A percentile compares a stretch with the other conserved stretches of the same genome.
Conservation (phyloP, 768 basidiomycete species). For the Boletus coccyginus region DNA sequence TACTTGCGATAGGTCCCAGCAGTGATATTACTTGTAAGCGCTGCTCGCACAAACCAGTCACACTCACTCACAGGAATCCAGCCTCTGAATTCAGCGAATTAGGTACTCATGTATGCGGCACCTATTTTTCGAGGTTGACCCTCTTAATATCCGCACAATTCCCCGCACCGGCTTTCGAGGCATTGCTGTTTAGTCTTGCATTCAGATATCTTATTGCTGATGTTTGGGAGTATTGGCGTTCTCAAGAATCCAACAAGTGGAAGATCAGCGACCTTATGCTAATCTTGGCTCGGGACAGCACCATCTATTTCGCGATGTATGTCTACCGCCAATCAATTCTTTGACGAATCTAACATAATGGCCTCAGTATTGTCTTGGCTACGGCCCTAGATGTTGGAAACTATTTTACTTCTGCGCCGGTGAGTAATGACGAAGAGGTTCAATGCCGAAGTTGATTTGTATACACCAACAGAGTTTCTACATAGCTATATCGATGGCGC, state of each 20-base stretch:
- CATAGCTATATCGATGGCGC: conserved; percentile 9
- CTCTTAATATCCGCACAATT: conserved; percentile 2
- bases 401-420: background rate
- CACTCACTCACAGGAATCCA: background rate
- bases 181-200: conserved; percentile 15
- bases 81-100: background rate
- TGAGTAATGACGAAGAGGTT: background rate
- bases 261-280: conserved; percentile 5
- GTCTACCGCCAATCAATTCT: background rate
- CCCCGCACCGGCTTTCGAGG: conserved; percentile 14
- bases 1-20: conserved; percentile 11
- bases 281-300: conserved; percentile 19
- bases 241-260: background rate
- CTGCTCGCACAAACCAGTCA: background rate
- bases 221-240: conserved; percentile 3
- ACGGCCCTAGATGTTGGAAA: conserved; percentile 5
- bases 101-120: conserved; percentile 2
- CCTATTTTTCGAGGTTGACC: background rate
- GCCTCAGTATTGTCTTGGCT: conserved; percentile 3
- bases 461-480: conserved; percentile 3
- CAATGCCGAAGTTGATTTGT: background rate
- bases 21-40: conserved; percentile 8
- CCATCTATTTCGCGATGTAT: conserved; percentile 18
- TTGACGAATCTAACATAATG: background rate
- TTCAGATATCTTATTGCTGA: conserved; percentile 5